Base-by-base conservation (phyloP, 495 filamentous ascomycete genomes). In the Neurospora pannonica region DNA sequence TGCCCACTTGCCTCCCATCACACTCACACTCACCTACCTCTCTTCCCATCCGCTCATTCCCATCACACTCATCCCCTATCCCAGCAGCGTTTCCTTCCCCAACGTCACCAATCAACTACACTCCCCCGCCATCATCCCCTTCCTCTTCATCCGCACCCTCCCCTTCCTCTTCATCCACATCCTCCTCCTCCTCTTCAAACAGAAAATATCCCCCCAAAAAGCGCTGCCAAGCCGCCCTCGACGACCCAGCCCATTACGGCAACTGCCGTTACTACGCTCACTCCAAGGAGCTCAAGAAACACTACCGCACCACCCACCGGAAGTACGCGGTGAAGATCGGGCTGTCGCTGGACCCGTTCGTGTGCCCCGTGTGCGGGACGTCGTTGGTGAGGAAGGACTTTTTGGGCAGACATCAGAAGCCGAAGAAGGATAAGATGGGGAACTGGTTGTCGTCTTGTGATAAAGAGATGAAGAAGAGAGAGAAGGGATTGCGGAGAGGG, bases 231-330 rank as follows among this genome's bases (percentile, higher is more conserved):
- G 48, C 48, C 48, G 1, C 24, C 6, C 5, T 8, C 24, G 24
- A 28, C 43, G 1, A 48, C 4, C n/a, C n/a, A 3, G n/a, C 3
- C 3, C 8, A 15, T 13, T 39, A 39, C 39, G 13, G 4, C 3
- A 2, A 24, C 0, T 62, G 54, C 3, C 0, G 0, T 0, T 62
- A 62, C 28, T 0, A 7, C 0, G 54, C 1, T 3, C 24, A 62
- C 5, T 62, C 54, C 28, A 62, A 62, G 3, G 54, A 62, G 28
- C 54, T 62, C 0, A 62, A 62, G 0, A 62, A 62, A 2, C 54
- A 62, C 28, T 62, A 62, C 28, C 2, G 2, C 6, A 62, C 24
- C 28, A 3, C 2, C 24, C 48, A 31, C 13, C 2, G 0, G 2
- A 3, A 62, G 24, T 34, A 62, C 13, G 54, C 54, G 0, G 3